Evolutionary conservation across 2,329 filamentous ascomycete genomes (phyloP).

Genomic region (Hypoxylon sp.): DNA sequence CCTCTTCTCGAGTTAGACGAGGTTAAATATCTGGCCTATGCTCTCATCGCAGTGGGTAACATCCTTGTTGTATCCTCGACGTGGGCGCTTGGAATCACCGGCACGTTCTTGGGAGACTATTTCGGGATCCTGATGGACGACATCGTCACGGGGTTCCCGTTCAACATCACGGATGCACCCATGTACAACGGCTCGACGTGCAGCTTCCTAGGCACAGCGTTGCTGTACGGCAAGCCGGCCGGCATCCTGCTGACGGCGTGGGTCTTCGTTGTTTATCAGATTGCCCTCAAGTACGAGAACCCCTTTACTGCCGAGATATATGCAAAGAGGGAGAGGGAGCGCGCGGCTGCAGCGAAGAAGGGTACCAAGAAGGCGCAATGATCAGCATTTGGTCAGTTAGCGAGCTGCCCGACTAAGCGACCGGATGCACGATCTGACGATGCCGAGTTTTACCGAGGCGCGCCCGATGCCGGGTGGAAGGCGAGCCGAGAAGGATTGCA

Average conservation of each 20-base stretch:
- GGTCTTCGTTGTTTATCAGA: conserved; percentile 82
- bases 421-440: conserved; percentile 9
- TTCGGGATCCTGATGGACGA: conserved; percentile 98
- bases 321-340: conserved; percentile 80
- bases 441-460: conserved; percentile 30
- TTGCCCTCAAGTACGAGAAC: conserved; percentile 90
- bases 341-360: conserved; percentile 61
- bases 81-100: conserved; percentile 92
- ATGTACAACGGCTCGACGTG: conserved; percentile 98
- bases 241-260: conserved; percentile 82
- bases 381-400: conserved; percentile 33
- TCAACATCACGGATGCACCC: conserved; percentile 89
- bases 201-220: conserved; percentile 89
- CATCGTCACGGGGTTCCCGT: conserved; percentile 95
- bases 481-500: conserved; percentile 18
- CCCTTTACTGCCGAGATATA: conserved; percentile 96
- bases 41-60: conserved; percentile 82
- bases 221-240: conserved; percentile 89
- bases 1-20: conserved; percentile 75
- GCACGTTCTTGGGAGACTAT: conserved; percentile 98
- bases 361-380: conserved; percentile 68
- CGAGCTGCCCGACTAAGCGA: conserved; percentile 12
- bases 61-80: conserved; percentile 89
- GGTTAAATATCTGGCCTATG: conserved; percentile 75
- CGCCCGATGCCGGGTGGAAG: conserved; percentile 31